These are phyloP conservation scores for Pseudocercospora vitis DNA, from an alignment of 2,329 filamentous ascomycete genomes.

Conservation along the genomic window DNA sequence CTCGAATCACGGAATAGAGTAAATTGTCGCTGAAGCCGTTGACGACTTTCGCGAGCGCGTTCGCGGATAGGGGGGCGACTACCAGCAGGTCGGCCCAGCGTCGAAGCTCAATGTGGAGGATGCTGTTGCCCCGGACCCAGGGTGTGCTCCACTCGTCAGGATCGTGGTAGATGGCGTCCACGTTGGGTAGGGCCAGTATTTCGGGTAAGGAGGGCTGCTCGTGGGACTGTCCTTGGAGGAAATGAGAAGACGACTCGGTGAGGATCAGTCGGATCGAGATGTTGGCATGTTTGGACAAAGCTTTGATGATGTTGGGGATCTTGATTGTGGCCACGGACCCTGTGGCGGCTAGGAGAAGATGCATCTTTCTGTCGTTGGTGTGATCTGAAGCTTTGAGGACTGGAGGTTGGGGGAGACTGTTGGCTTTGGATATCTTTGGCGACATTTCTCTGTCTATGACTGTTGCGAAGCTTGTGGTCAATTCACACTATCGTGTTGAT, in stretches of 20 bases:
- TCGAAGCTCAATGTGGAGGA: constrained; percentile 87
- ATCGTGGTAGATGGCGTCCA: constrained; percentile 80
- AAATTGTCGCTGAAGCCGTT: constrained; percentile 77
- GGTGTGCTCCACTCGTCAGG: constrained; percentile 80
- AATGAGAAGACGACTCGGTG: constrained; percentile 70
- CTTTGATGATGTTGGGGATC: constrained; percentile 50
- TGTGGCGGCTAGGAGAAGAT: constrained; percentile 65
- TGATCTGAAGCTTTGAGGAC: constrained; percentile 39
- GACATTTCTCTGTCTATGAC: too few relatives aligned
- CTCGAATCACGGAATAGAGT: constrained; percentile 70
- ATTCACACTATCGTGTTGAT: too few relatives aligned
- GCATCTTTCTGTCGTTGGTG: constrained; percentile 53
- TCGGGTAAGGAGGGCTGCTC: constrained; percentile 72
- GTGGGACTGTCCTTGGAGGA: constrained; percentile 70
- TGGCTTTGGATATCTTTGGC: too few relatives aligned
- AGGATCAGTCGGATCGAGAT: constrained; percentile 85
- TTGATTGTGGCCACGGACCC: constrained; percentile 90
- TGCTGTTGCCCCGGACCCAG: constrained; percentile 75
- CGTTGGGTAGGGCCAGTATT: constrained; percentile 63
- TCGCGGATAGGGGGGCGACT: constrained; percentile 79
- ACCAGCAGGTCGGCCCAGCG: constrained; percentile 79
- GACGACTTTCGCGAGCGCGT: constrained; percentile 80
- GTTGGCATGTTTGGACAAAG: constrained; percentile 53
- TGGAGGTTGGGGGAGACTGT: constrained; percentile 14
- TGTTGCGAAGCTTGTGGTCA: too few relatives aligned